phyloP scores from a whole-genome alignment of 169 alveolate genomes.

The Perkinsus chesapeaki region DNA sequence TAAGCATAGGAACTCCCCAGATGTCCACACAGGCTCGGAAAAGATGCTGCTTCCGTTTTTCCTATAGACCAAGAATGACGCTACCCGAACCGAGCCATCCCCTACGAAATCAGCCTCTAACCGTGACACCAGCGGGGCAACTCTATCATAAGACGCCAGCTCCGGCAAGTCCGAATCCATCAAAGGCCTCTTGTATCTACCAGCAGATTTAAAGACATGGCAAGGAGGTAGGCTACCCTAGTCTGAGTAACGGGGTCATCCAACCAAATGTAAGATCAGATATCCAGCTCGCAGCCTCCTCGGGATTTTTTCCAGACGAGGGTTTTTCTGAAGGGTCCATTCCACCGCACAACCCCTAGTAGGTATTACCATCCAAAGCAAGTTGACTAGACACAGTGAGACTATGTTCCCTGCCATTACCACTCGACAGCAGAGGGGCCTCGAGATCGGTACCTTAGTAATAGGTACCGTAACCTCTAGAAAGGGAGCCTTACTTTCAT shows the following conservation, averaged over 20 bases:
- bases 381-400: background rate
- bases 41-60: background rate
- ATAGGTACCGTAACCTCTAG: background rate
- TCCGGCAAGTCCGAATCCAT: background rate
- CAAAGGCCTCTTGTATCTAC: background rate
- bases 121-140: background rate
- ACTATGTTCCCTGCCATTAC: background rate
- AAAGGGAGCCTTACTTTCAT: background rate
- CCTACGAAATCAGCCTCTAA: background rate
- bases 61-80: background rate
- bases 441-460: background rate
- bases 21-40: background rate
- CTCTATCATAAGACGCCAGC: background rate
- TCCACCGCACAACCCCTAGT: background rate
- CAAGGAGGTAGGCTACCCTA: background rate
- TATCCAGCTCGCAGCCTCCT: conserved; percentile 26
- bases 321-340: background rate
- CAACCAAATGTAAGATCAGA: conserved; percentile 31
- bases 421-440: background rate
- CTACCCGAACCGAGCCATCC: background rate
- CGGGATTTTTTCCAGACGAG: conserved; percentile 8
- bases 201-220: background rate
- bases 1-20: background rate
- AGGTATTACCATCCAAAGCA: background rate
- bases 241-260: conserved; percentile 13